Evolutionary conservation across 2,329 filamentous ascomycete genomes (phyloP).

Genomic region (Claviceps africana): DNA sequence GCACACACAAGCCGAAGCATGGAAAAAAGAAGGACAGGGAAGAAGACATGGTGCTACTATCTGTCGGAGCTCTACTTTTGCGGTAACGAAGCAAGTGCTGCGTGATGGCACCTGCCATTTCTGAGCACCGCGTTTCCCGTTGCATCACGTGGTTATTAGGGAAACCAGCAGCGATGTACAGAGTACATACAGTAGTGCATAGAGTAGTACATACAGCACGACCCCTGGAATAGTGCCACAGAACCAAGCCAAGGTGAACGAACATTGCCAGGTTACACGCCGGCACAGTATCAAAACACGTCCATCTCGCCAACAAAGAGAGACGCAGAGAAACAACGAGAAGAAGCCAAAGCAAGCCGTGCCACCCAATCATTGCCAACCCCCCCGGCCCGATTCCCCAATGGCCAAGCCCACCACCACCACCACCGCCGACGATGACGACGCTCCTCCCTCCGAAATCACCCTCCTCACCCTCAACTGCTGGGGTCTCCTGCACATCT

Average conservation of each 20-base stretch:
- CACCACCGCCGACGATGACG: slow-evolving; percentile 12
- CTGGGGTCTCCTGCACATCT: slow-evolving; percentile 87
- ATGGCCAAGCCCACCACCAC: background rate
- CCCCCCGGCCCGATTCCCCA: no score
- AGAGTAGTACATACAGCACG: no score
- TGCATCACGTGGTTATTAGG: background rate
- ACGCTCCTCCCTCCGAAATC: slow-evolving; percentile 44
- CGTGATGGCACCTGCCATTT: background rate
- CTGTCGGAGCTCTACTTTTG: no score
- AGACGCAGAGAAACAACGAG: background rate
- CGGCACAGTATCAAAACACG: no score
- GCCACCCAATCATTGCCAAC: background rate
- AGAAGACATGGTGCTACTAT: no score
- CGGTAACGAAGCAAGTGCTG: background rate
- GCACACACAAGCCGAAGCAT: no score
- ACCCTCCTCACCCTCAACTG: slow-evolving; percentile 84
- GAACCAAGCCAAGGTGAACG: no score
- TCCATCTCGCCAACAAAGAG: background rate
- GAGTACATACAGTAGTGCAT: no score
- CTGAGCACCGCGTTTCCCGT: no score
- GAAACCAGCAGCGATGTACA: background rate
- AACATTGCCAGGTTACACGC: no score
- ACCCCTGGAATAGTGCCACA: no score
- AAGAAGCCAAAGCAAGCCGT: background rate
- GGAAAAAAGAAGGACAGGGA: background rate